Percentiles rank a stretch among this genome's conserved stretches.
Conservation (phyloP, 1,139 yeast genomes). For the Debaryomyces sp. region DNA sequence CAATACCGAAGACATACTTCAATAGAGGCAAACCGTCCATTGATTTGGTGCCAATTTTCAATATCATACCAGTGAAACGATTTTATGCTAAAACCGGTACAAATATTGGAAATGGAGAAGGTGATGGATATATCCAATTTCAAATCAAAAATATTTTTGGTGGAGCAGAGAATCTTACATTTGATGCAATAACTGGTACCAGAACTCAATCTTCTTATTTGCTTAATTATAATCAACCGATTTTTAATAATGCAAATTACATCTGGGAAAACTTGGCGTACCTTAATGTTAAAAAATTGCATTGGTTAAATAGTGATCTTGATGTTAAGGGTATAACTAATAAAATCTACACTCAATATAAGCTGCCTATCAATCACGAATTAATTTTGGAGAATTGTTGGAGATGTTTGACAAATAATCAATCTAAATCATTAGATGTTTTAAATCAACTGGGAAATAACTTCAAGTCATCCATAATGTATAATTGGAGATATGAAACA, state of each 20-base stretch:
- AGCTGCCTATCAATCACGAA: slow-evolving; percentile 50
- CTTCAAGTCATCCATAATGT: slow-evolving; percentile 58
- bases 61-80: slow-evolving; percentile 60
- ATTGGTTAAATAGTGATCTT: slow-evolving; percentile 69
- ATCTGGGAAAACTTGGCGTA: slow-evolving; percentile 57
- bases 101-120: slow-evolving; percentile 92
- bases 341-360: slow-evolving; percentile 44
- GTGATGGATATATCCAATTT: slow-evolving; percentile 84
- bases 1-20: slow-evolving; percentile 24
- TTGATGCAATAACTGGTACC: slow-evolving; percentile 82
- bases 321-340: slow-evolving; percentile 59
- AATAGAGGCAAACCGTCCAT: slow-evolving; percentile 24
- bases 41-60: slow-evolving; percentile 58
- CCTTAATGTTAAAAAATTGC: slow-evolving; percentile 63
- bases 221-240: slow-evolving; percentile 64
- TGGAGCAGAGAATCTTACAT: slow-evolving; percentile 77
- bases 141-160: slow-evolving; percentile 81
- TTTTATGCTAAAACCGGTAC: slow-evolving; percentile 90
- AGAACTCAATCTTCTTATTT: slow-evolving; percentile 77
- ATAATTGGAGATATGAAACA: slow-evolving; percentile 55
- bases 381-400: slow-evolving; percentile 64
- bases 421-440: slow-evolving; percentile 37
- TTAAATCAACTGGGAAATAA: slow-evolving; percentile 59
- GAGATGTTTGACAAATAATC: slow-evolving; percentile 57
- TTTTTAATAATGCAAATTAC: slow-evolving; percentile 53